These are phyloP conservation scores for Penicillium angulare DNA, from an alignment of 495 filamentous ascomycete genomes.

Conservation along the genomic window DNA sequence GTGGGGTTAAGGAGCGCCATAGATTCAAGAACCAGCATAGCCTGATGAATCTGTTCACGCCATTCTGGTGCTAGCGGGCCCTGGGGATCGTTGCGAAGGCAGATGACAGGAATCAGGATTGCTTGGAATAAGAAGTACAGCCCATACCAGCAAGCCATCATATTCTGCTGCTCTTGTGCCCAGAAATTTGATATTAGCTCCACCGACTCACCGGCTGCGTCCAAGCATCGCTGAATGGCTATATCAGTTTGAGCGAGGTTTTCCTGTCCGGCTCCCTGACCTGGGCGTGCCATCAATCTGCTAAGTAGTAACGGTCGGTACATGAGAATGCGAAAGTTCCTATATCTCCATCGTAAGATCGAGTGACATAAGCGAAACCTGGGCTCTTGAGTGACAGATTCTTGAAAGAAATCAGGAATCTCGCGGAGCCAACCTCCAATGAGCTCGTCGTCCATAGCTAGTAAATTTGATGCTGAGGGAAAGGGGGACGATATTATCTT, in stretches of 20 bases:
- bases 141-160: constrained; percentile 24
- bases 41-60: constrained; percentile 13
- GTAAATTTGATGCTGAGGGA: constrained; percentile 13
- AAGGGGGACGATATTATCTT: constrained; percentile 19
- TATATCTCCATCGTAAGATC: constrained; percentile 19
- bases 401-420: constrained; percentile 11
- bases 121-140: constrained; percentile 22
- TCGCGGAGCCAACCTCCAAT: constrained; percentile 13
- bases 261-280: background rate
- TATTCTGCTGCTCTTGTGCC: constrained; percentile 7
- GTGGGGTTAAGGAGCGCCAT: constrained; percentile 14
- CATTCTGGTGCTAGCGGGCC: constrained; percentile 1
- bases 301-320: constrained; percentile 19
- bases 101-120: constrained; percentile 19
- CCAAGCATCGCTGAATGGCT: constrained; percentile 15
- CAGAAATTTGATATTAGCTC: constrained; percentile 16
- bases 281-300: constrained; percentile 9
- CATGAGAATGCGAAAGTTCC: constrained; percentile 21
- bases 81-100: constrained; percentile 19
- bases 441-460: constrained; percentile 15
- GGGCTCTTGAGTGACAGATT: constrained; percentile 5
- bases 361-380: constrained; percentile 17
- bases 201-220: constrained; percentile 14
- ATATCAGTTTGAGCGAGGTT: background rate
- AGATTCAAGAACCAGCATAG: constrained; percentile 14